Evolutionary conservation across 192 early-diverging fungal species (phyloP), one percentile per base, ranked within the genome.

Genomic region (Coemansia erecta): DNA sequence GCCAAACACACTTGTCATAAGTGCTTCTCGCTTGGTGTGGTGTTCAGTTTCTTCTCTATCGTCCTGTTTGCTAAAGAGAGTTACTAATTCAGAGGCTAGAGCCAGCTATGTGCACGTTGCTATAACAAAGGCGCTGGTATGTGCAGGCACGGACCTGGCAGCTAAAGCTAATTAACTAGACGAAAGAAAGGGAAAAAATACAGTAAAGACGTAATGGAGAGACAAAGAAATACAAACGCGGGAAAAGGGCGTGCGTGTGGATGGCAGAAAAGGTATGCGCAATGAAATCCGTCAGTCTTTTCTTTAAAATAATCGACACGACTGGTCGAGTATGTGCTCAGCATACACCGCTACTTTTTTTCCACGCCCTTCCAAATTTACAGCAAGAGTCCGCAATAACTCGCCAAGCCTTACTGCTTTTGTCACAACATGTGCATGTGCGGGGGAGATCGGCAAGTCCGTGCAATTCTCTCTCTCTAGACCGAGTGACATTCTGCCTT

Each of bases 1-100:
- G 33, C 50, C 70, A 14, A 72, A 58, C 7, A 72, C 70, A 26
- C 70, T 49, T 2, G 70, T 24, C 70, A 72, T 72, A 23, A 26
- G 28, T 46, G 47, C 22, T 49, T 49, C 13, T 21, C 2, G 47
- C 28, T 31, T 31, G 28, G 28, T 31, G 2, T 31, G 2, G 7
- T 31, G 7, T 31, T 31, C 28, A 31, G 7, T 2, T 31, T 31
- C 7, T 31, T 31, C 7, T 5, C n/a, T n/a, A 7, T 31, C 28
- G 28, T 2, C 7, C 28, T 31, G 22, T 23, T 24, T n/a, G 47
- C 12, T 12, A 8, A 13, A 23, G 42, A 44, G 24, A 10, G n/a
- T n/a, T 21, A 15, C 47, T 26, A 49, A 24, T 26, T 49, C 4
- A 44, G 42, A 31, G 28, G 28, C 28, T 31, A 31, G 28, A 31